Base-by-base conservation (phyloP, 2,329 filamentous ascomycete genomes). In the Ceratocystis lukuohia region DNA sequence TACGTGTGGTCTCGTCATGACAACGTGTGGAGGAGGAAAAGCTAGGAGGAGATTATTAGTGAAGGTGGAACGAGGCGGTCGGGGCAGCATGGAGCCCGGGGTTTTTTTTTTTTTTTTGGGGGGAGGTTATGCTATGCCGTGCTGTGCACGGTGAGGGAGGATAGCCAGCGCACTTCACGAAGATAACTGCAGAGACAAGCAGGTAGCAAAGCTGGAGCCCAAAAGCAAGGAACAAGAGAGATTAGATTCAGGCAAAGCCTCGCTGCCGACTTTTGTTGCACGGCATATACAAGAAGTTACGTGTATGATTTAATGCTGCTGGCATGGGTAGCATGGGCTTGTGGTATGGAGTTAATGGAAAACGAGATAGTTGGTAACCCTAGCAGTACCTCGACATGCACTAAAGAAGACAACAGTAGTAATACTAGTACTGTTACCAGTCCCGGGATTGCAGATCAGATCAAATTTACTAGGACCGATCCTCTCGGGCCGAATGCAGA, bases 401-500 rank as follows among this genome's bases (percentile, higher is more conserved):
- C 37, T 12, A 12, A 41, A 41, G 10, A 41, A 41, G 37, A 41
- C 37, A 41, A 41, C 37, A 41, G 53, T 17, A 59, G 28, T 17
- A 20, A 50, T 17, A 30, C 6, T 17, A 33, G 33, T 7, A 7
- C 28, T 8, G 28, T 37, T 59, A n/a, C 53, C 7, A 59, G 7
- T 59, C 28, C 53, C 28, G 28, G 28, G 53, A 59, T 20, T 15
- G 53, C 53, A 59, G 53, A 59, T 59, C 53, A 59, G 53, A 59
- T 59, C n/a, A 33, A 59, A 37, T 59, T 59, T 33, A 59, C 25
- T 59, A 30, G 53, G 15, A 30, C 28, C 17, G 53, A 65, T 65
- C 44, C 53, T 61, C 64, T 66, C 64, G 64, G 64, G 56, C 64
- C 64, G 64, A 66, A 66, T 66, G 57, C 44, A 48, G 25, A 66